These are phyloP conservation scores for Grigorovia yakushimaensis DNA, from an alignment of 805 yeast genomes.

Conservation along the genomic window DNA sequence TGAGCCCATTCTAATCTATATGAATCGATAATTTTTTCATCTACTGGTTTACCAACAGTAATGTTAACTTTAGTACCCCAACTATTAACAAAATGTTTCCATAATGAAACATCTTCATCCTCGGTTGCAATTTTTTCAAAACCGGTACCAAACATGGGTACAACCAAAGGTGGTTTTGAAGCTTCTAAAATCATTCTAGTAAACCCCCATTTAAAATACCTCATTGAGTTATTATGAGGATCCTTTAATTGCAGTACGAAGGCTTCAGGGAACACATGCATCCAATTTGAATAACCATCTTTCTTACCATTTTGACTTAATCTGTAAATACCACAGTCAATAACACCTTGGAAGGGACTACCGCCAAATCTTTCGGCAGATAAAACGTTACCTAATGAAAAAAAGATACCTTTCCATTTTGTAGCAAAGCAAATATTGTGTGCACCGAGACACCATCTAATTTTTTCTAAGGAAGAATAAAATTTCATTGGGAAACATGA, in stretches of 20 bases:
- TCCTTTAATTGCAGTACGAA: conserved; percentile 77
- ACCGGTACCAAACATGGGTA: conserved; percentile 81
- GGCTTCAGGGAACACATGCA: conserved; percentile 92
- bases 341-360: conserved; percentile 85
- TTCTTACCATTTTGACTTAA: conserved; percentile 64
- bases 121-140: conserved; percentile 85
- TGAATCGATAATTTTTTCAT: conserved; percentile 45
- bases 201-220: conserved; percentile 94
- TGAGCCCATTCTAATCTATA: conserved; percentile 65
- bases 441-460: conserved; percentile 95
- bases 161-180: conserved; percentile 70
- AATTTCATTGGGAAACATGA: conserved; percentile 71
- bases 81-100: conserved; percentile 51
- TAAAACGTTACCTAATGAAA: conserved; percentile 81
- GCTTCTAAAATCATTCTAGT: conserved; percentile 76
- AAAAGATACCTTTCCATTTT: conserved; percentile 44
- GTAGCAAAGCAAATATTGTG: conserved; percentile 75
- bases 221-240: conserved; percentile 78
- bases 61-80: conserved; percentile 60
- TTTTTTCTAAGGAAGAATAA: conserved; percentile 49
- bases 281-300: conserved; percentile 73
- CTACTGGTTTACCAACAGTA: conserved; percentile 61
- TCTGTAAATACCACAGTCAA: conserved; percentile 78
- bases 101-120: conserved; percentile 40
- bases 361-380: conserved; percentile 81